Base-by-base conservation (phyloP, 306 rosid genomes). In the Carpinus fangiana region DNA sequence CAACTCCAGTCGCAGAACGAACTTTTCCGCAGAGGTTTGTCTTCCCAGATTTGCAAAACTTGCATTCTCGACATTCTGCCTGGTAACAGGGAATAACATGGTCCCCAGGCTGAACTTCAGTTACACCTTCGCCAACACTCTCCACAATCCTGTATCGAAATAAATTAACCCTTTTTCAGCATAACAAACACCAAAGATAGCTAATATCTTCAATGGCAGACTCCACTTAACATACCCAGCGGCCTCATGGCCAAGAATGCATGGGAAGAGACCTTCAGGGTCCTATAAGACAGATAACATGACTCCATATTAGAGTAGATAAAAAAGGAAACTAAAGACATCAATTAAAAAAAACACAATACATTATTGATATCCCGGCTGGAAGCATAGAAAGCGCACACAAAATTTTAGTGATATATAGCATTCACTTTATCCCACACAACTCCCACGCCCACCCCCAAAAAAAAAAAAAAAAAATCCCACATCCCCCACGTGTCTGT, bases 61-160 rank as follows among this genome's bases (percentile, higher is more conserved):
- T 92, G 90, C 98, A 94, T 79, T 94, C 98, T 73, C 88, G 74
- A 41, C 98, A 94, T 80, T 94, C 98, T 56, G 97, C 98, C 80
- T 92, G 97, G 88, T 94, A 94, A 82, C 97, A 92, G 61, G 97
- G 97, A 41, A 94, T 94, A 68, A 94, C 98, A 86, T 90, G 98
- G 85, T 92, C 98, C 28, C 97, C 97, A 0, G 94, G 83, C 85
- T 90, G 91, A 88, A 94, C 94, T 18, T 73, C 84, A 73, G 89
- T 90, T 47, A 94, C 98, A 76, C 96, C 96, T 88, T 94, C 97
- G 76, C 98, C 98, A 83, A 94, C 90, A 76, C 97, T 92, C 79
- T 94, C 98, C 72, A 94, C 97, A 83, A 94, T 82, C 86, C 97
- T 94, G 88, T 36, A 67, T 60, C 72, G 59, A 77, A 80, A 73